These are phyloP conservation scores for Leccinellum luteum DNA, from an alignment of 768 basidiomycete genomes.

Conservation along the genomic window DNA sequence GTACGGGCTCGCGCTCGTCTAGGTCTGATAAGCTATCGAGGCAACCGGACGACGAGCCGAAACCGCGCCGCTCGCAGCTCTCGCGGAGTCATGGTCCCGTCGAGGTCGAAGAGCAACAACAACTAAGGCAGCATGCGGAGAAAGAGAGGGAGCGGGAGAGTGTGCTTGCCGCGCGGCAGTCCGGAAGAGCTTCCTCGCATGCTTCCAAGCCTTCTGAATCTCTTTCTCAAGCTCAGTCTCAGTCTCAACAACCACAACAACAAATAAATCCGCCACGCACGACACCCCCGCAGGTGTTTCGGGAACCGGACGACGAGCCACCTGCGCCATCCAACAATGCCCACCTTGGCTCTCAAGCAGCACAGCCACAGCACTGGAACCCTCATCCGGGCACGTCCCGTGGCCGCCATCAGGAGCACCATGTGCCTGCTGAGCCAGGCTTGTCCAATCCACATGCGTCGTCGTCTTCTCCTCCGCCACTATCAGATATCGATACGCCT, in stretches of 20 bases:
- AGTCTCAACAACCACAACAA: background rate
- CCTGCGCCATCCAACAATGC: slow-evolving; percentile 17
- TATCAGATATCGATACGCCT: slow-evolving; percentile 25
- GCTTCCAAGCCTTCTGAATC: slow-evolving; percentile 36
- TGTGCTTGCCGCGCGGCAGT: slow-evolving; percentile 37
- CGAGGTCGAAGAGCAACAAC: slow-evolving; percentile 22
- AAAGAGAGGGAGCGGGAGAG: slow-evolving; percentile 34
- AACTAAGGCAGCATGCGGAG: slow-evolving; percentile 30
- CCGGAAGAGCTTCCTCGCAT: slow-evolving; percentile 38
- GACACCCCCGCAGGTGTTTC: slow-evolving; percentile 29
- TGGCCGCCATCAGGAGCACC: slow-evolving; percentile 3
- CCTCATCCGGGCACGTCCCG: slow-evolving; percentile 8
- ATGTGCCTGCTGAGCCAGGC: slow-evolving; percentile 12
- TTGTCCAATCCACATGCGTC: slow-evolving; percentile 6
- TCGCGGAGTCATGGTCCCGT: slow-evolving; percentile 40
- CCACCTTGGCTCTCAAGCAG: slow-evolving; percentile 1
- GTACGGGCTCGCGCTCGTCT: slow-evolving; percentile 62
- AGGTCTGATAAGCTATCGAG: slow-evolving; percentile 38
- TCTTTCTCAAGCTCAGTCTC: slow-evolving; percentile 24
- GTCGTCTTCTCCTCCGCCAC: slow-evolving; percentile 5
- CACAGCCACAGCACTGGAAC: slow-evolving; percentile 17
- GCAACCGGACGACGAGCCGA: slow-evolving; percentile 40
- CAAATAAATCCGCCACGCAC: slow-evolving; percentile 11
- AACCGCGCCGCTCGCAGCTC: slow-evolving; percentile 46
- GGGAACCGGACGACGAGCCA: slow-evolving; percentile 33